Conservation (phyloP, 2,329 filamentous ascomycete species). For the Phyllosticta citrichinensis region DNA sequence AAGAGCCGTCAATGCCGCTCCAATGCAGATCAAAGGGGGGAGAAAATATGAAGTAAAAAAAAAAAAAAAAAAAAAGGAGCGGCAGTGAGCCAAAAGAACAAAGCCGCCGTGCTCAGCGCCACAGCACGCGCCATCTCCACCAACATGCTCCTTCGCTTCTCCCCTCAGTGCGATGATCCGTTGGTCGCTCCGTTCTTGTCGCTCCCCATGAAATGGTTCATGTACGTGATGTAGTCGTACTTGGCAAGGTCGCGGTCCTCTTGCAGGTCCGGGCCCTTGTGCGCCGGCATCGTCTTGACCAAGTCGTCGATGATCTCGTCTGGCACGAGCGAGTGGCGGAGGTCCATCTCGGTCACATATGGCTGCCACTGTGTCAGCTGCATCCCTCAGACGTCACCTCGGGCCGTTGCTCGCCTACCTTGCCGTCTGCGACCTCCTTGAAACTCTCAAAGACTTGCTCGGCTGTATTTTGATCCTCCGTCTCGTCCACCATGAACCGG, state of each 20-base stretch:
- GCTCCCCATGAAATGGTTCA: slow-evolving; percentile 57
- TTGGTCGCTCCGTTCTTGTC: slow-evolving; percentile 15
- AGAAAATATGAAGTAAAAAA: neutral
- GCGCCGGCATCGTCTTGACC: slow-evolving; percentile 72
- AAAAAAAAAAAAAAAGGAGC: neutral
- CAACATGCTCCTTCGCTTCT: slow-evolving; percentile 5
- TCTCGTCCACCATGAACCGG: slow-evolving; percentile 97
- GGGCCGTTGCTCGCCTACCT: slow-evolving; percentile 39
- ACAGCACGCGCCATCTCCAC: neutral
- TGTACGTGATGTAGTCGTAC: slow-evolving; percentile 94
- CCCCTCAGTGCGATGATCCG: neutral
- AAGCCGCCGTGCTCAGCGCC: neutral
- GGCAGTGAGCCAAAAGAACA: neutral
- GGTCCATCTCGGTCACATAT: slow-evolving; percentile 95
- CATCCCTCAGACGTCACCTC: neutral
- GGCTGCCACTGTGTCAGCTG: slow-evolving; percentile 40
- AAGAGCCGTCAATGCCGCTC: neutral
- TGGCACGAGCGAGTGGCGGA: slow-evolving; percentile 87
- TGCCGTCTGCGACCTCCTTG: slow-evolving; percentile 93
- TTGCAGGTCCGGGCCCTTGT: slow-evolving; percentile 75
- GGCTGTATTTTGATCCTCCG: slow-evolving; percentile 96
- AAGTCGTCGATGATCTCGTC: slow-evolving; percentile 96
- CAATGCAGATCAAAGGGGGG: neutral
- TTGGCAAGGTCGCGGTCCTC: slow-evolving; percentile 77
- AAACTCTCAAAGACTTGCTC: slow-evolving; percentile 98